phyloP scores from a whole-genome alignment of 2,329 filamentous ascomycete species.

The Nemania serpens region DNA sequence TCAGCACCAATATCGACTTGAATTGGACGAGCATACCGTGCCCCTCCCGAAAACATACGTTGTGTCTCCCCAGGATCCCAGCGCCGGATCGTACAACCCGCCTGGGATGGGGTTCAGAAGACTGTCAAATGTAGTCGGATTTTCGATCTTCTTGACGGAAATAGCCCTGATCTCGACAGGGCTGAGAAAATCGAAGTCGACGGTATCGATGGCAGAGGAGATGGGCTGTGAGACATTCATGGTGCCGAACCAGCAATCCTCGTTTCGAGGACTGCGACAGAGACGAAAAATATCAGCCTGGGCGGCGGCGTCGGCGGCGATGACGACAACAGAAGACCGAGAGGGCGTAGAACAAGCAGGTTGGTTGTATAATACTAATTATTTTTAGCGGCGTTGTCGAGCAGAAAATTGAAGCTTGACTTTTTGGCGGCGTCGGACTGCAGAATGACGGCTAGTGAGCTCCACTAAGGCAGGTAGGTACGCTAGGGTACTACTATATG shows the following conservation, averaged over 20 bases:
- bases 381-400: not conserved
- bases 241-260: conserved; percentile 33
- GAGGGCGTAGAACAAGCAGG: not conserved
- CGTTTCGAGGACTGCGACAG: conserved; percentile 23
- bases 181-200: conserved; percentile 88
- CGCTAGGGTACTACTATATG: not conserved
- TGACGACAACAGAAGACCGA: not conserved
- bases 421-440: conserved; percentile 53
- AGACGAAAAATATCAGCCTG: conserved; percentile 4
- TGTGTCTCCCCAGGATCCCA: conserved; percentile 87
- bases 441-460: conserved; percentile 39
- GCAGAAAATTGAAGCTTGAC: conserved; percentile 35
- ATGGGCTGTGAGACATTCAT: conserved; percentile 83
- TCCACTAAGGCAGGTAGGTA: not conserved
- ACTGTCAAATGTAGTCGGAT: conserved; percentile 91
- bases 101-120: conserved; percentile 87
- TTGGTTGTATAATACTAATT: too few species aligned
- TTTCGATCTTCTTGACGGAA: conserved; percentile 93
- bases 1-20: not conserved
- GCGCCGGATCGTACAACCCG: conserved; percentile 88
- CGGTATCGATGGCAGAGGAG: conserved; percentile 78
- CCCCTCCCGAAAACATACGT: conserved; percentile 62
- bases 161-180: conserved; percentile 82
- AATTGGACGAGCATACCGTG: too few species aligned
- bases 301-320: not conserved